A percentile compares a stretch with the other conserved stretches of the same genome.
phyloP scores from a whole-genome alignment of 2,329 filamentous ascomycete species.

The Aspergillus pseudotamarii region DNA sequence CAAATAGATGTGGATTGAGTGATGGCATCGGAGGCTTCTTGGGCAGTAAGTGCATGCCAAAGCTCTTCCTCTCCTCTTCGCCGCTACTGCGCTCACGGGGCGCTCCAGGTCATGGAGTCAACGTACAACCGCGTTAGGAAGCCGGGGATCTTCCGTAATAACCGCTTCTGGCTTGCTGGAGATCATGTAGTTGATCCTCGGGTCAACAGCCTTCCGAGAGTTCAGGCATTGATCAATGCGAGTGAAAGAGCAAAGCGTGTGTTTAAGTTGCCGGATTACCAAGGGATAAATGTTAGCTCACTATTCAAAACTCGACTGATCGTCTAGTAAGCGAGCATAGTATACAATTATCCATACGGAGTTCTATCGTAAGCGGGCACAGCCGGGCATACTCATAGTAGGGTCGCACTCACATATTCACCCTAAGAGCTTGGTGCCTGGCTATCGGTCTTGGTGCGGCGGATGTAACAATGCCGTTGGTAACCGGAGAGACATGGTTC shows the following conservation, averaged over 20 bases:
- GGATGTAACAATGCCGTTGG: slow-evolving; percentile 49
- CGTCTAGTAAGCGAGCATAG: slow-evolving; percentile 9
- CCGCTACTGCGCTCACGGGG: not conserved
- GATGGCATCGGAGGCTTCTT: slow-evolving; percentile 49
- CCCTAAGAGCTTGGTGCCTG: slow-evolving; percentile 45
- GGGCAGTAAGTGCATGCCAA: slow-evolving; percentile 30
- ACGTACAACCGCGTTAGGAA: slow-evolving; percentile 45
- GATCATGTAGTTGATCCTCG: slow-evolving; percentile 55
- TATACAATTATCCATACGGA: slow-evolving; percentile 53
- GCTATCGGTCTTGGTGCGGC: slow-evolving; percentile 51
- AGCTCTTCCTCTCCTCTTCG: not conserved
- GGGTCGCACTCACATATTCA: slow-evolving; percentile 52
- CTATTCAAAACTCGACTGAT: not conserved
- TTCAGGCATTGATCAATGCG: slow-evolving; percentile 41
- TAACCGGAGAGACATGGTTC: slow-evolving; percentile 54
- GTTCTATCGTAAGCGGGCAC: slow-evolving; percentile 47
- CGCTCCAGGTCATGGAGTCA: slow-evolving; percentile 41
- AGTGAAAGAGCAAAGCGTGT: slow-evolving; percentile 41
- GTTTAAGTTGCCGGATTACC: slow-evolving; percentile 51
- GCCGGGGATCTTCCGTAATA: slow-evolving; percentile 53
- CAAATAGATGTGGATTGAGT: slow-evolving; percentile 52
- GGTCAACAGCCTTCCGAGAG: slow-evolving; percentile 38
- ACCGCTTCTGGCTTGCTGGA: slow-evolving; percentile 54
- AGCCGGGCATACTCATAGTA: slow-evolving; percentile 49
- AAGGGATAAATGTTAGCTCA: slow-evolving; percentile 40